Base-by-base conservation (phyloP, 768 basidiomycete species). In the Strobilomyces confusus region DNA sequence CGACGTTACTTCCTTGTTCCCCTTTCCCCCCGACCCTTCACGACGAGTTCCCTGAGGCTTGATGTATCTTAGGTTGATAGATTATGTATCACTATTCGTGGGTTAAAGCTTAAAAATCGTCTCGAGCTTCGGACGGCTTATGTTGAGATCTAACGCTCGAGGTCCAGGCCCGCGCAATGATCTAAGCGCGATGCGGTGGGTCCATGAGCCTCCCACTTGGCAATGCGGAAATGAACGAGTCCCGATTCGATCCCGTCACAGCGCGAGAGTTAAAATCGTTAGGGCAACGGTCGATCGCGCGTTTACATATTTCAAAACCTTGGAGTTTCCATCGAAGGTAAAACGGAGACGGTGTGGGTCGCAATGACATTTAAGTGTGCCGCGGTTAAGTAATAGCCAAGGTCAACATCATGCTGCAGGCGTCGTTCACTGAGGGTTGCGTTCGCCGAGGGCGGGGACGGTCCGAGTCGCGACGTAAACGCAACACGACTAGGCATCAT, bases 81-180 rank as follows among this genome's bases (percentile, higher is more conserved):
- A 69, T 29, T 17, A 1, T 68, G 69, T 68, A 69, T 66, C 29
- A 1, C 7, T 66, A 68, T 50, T 38, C 1, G 3, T 43, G 26
- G 13, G 26, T 5, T 49, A 29, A 55, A 38, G n/a, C 26, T 34
- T 7, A 12, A 37, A 9, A 22, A 43, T 12, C 14, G 25, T 26
- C 32, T 33, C 22, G 20, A n/a, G 25, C 26, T 42, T 48, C 15
- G 43, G 15, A 33, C 42, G 7, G 29, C 29, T 29, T 8, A 41
- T 19, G 37, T 19, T 38, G n/a, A 34, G n/a, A n/a, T n/a, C n/a
- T n/a, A 34, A 34, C 14, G 29, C 29, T 29, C 29, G 29, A 34
- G 34, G 34, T 6, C 17, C 34, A 34, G 34, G 17, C 34, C 34
- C 14, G 17, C 34, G 36, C n/a, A 17, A n/a, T 15, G 14, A 36